Conservation (phyloP, 306 rosid genomes). For the Vigna angularis region DNA sequence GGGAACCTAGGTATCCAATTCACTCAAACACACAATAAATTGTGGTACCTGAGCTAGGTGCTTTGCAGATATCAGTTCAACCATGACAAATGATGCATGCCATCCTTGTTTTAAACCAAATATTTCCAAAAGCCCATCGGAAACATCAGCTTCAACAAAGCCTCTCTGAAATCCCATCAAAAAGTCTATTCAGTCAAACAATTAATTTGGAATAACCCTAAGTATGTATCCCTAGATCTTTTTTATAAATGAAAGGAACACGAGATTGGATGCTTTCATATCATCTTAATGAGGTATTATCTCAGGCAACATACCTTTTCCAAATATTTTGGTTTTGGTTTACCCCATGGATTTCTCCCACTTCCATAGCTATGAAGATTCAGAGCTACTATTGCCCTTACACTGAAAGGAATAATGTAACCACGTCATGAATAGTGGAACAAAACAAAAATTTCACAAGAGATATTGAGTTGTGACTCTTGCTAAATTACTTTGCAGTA, state of each 20-base stretch:
- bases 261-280: conserved; percentile 25
- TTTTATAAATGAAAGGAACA: neutral
- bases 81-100: conserved; percentile 99
- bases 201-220: conserved; percentile 27
- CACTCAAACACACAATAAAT: conserved; percentile 16
- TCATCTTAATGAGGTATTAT: conserved; percentile 20
- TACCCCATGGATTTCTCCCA: conserved; percentile 99
- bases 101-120: conserved; percentile 99
- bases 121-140: conserved; percentile 94
- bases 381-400: conserved; percentile 89
- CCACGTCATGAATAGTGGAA: conserved; percentile 31
- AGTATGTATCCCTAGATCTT: neutral
- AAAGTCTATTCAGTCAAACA: conserved; percentile 32
- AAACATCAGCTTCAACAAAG: conserved; percentile 91
- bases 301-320: conserved; percentile 70
- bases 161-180: conserved; percentile 67
- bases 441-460: conserved; percentile 31
- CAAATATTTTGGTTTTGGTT: conserved; percentile 81
- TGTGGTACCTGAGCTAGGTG: conserved; percentile 91
- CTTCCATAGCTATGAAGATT: conserved; percentile 97
- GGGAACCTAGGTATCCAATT: conserved; percentile 7
- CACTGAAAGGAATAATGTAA: conserved; percentile 64
- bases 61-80: conserved; percentile 88
- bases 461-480: conserved; percentile 19
- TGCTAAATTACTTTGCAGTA: conserved; percentile 6